These are phyloP conservation scores for Boletus sp. DNA, from an alignment of 768 basidiomycete genomes.

Conservation along the genomic window DNA sequence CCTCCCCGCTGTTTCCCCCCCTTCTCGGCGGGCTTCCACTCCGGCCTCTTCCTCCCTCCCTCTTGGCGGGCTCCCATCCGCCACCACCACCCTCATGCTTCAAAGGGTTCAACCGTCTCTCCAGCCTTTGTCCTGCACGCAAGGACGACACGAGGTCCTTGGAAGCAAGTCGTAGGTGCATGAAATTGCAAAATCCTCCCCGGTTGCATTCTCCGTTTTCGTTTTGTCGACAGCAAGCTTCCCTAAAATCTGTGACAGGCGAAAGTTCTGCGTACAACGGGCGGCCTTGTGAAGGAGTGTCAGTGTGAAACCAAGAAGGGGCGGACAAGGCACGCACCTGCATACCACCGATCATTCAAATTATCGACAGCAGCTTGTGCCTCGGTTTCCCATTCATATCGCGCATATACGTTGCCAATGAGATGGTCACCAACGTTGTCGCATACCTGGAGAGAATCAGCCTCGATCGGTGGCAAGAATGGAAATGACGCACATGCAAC, in stretches of 20 bases:
- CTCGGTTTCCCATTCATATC: conserved; percentile 98
- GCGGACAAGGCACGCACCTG: conserved; percentile 47
- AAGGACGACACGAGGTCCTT: conserved; percentile 78
- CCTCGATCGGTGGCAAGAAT: not conserved
- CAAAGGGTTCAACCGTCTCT: conserved; percentile 69
- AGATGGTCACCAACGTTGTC: conserved; percentile 99
- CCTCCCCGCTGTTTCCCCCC: conserved; percentile 66
- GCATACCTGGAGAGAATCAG: conserved; percentile 59
- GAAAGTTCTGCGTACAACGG: conserved; percentile 96
- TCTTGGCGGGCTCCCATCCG: conserved; percentile 80
- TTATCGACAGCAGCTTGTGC: conserved; percentile 90
- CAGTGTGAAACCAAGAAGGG: conserved; percentile 3
- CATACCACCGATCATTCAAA: conserved; percentile 97
- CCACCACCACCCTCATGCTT: conserved; percentile 64
- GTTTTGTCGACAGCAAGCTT: conserved; percentile 98
- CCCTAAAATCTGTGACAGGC: conserved; percentile 97
- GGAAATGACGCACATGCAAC: conserved; percentile 67
- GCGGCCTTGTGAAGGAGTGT: conserved; percentile 54
- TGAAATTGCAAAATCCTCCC: conserved; percentile 98
- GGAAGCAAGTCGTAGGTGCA: conserved; percentile 90
- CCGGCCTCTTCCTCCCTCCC: conserved; percentile 60
- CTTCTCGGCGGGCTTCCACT: conserved; percentile 71
- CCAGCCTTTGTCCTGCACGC: conserved; percentile 78
- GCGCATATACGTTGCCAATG: conserved; percentile 95
- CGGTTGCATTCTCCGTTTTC: conserved; percentile 98